Percentiles rank a stretch among this genome's conserved stretches.
These are phyloP conservation scores for Colletotrichum trifolii DNA, from an alignment of 2,329 filamentous ascomycete genomes.

Conservation along the genomic window DNA sequence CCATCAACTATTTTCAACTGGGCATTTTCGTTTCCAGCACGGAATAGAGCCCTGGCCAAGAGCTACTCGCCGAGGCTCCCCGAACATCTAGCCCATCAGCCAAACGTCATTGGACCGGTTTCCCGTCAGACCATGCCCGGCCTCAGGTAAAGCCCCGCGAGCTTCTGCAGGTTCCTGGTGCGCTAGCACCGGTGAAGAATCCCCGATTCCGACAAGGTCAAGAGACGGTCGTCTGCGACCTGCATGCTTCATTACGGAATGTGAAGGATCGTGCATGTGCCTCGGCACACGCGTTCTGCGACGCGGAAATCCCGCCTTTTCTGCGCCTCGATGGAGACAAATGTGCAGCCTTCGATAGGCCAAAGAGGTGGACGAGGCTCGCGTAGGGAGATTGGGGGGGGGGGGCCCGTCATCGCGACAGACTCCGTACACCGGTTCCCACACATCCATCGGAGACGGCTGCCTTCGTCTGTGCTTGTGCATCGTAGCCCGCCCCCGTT, in stretches of 20 bases:
- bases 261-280: constrained; percentile 2
- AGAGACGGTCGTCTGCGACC: not conserved
- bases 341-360: not conserved
- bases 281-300: no score
- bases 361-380: constrained; percentile 2
- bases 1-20: no score
- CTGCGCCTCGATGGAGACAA: constrained; percentile 11
- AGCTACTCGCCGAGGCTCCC: no score
- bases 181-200: constrained; percentile 22
- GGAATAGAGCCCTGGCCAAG: no score
- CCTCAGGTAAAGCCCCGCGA: constrained; percentile 16
- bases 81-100: no score
- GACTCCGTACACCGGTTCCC: not conserved
- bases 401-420: no score
- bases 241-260: constrained; percentile 3
- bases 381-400: not conserved
- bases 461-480: constrained; percentile 19
- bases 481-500: constrained; percentile 17
- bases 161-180: constrained; percentile 20
- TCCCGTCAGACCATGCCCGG: constrained; percentile 26
- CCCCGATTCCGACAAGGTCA: constrained; percentile 10
- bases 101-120: constrained; percentile 10
- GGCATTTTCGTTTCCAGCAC: no score
- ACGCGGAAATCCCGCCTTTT: no score
- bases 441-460: constrained; percentile 2